phyloP scores from a whole-genome alignment of 331 rosid genomes.

The Pyrus hybrid region DNA sequence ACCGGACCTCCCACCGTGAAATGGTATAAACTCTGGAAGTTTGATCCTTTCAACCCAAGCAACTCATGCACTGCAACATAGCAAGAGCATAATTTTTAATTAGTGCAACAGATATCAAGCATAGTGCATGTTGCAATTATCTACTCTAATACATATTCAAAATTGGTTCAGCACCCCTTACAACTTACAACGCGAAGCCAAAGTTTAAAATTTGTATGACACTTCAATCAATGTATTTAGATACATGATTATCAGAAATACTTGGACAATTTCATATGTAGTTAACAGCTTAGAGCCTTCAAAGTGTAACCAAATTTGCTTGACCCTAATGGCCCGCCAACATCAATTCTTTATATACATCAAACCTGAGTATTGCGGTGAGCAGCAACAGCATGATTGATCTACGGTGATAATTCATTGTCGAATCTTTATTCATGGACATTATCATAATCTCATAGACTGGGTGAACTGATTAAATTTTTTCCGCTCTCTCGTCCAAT shows the following conservation, averaged over 20 bases:
- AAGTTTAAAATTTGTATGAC: no score
- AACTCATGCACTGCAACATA: conserved; percentile 72
- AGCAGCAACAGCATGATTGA: background rate
- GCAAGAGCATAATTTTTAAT: background rate
- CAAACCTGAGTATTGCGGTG: no score
- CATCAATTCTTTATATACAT: background rate
- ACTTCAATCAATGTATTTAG: no score
- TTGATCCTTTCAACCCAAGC: conserved; percentile 71
- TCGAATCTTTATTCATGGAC: background rate
- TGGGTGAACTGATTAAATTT: background rate
- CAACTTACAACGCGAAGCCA: background rate
- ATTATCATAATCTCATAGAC: background rate
- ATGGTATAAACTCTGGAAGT: conserved; percentile 86
- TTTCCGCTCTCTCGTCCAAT: background rate
- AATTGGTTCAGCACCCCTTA: background rate
- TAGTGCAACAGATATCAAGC: background rate
- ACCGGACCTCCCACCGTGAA: conserved; percentile 91
- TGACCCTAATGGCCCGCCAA: background rate
- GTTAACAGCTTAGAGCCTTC: background rate
- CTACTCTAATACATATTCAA: background rate
- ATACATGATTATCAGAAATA: no score
- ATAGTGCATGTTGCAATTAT: background rate
- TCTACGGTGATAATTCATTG: background rate
- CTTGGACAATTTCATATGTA: background rate
- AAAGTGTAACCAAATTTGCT: background rate